A percentile compares a stretch with the other conserved stretches of the same genome.
phyloP scores from a whole-genome alignment of 192 early-diverging fungal species.

The Borealophlyctis nickersoniae region DNA sequence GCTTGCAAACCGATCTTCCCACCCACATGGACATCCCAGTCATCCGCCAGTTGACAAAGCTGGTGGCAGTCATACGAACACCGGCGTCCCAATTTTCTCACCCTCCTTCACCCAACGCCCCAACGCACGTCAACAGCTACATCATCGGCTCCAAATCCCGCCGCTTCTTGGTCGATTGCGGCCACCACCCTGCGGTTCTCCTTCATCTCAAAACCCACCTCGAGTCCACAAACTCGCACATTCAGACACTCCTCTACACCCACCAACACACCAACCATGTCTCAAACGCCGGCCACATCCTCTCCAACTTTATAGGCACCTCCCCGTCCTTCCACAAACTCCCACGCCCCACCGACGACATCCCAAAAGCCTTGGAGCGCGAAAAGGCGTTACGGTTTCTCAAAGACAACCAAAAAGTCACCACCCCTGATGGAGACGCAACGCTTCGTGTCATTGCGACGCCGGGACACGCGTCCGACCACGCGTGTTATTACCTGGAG shows the following conservation, averaged over 20 bases:
- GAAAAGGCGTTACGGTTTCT: neutral
- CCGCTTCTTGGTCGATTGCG: neutral
- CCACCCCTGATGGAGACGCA: neutral
- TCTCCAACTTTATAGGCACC: neutral
- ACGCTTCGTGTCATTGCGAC: neutral
- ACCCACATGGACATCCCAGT: no score
- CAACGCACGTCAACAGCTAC: constrained; percentile 1
- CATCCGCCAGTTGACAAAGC: no score
- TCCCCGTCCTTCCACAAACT: neutral
- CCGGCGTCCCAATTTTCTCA: no score
- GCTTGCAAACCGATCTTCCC: no score
- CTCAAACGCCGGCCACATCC: neutral
- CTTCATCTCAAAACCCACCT: neutral
- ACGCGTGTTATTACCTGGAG: neutral
- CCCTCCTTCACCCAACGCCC: no score
- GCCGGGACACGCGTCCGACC: neutral
- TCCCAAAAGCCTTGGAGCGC: neutral
- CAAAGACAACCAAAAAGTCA: neutral
- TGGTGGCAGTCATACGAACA: no score
- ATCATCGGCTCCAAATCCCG: neutral
- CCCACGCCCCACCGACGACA: neutral
- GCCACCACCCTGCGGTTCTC: neutral
- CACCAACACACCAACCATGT: neutral
- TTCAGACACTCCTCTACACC: neutral
- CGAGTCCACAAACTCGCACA: neutral